Conservation (phyloP, 805 yeast species). For the Tetrapisispora arboricola region DNA sequence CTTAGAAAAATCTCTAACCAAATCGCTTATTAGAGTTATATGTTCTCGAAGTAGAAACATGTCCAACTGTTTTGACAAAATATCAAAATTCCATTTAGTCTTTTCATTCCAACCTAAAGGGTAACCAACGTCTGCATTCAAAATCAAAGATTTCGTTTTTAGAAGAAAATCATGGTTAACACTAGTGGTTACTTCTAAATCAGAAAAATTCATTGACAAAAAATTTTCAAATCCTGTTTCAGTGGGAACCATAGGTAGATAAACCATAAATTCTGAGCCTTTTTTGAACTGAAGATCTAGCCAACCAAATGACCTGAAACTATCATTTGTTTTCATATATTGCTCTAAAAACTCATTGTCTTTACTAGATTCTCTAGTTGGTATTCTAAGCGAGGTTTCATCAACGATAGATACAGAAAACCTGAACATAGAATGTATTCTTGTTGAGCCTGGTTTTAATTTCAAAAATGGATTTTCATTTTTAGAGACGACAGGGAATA, state of each 20-base stretch:
- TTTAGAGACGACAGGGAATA: constrained; percentile 58
- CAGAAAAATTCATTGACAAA: constrained; percentile 36
- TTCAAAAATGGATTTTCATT: constrained; percentile 39
- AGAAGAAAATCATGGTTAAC: constrained; percentile 81
- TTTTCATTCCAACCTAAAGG: constrained; percentile 81
- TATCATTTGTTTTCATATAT: constrained; percentile 26
- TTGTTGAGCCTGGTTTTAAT: constrained; percentile 37
- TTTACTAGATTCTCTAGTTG: constrained; percentile 77
- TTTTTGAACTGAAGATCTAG: constrained; percentile 55
- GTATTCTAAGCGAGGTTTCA: constrained; percentile 61
- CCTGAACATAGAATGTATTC: constrained; percentile 50
- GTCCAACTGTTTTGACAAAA: constrained; percentile 42
- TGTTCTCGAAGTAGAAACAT: constrained; percentile 77
- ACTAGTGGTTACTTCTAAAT: constrained; percentile 64
- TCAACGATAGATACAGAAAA: constrained; percentile 50
- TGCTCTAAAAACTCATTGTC: constrained; percentile 38
- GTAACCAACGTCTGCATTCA: constrained; percentile 49
- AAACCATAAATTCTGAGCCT: constrained; percentile 40
- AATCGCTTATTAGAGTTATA: constrained; percentile 57
- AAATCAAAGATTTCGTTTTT: constrained; percentile 45
- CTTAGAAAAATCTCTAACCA: constrained; percentile 63
- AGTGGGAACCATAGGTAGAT: constrained; percentile 44
- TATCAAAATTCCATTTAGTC: constrained; percentile 55
- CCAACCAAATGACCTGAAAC: constrained; percentile 81
- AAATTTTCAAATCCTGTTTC: constrained; percentile 46